These are phyloP conservation scores for Hirschioporus abietinus DNA, from an alignment of 768 basidiomycete genomes.

Conservation along the genomic window DNA sequence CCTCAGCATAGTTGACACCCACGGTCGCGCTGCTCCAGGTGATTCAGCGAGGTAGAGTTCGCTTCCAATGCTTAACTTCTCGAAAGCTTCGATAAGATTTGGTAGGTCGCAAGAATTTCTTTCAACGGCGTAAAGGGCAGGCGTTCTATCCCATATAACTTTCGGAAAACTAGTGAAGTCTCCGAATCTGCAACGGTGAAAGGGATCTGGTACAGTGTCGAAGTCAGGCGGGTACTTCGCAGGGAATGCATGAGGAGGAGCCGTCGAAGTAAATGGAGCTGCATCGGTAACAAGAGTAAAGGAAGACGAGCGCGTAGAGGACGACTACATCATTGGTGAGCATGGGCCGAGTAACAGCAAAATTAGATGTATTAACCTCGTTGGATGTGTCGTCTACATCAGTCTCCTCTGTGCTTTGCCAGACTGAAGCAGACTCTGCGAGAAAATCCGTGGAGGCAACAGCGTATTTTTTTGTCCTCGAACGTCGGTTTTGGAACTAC, in stretches of 20 bases:
- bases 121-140: no score
- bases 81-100: conserved; percentile 13
- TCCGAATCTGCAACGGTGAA: conserved; percentile 12
- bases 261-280: background rate
- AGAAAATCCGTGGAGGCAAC: no score
- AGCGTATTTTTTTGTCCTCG: conserved; percentile 28
- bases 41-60: no score
- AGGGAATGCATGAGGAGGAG: conserved; percentile 22
- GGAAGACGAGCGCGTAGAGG: conserved; percentile 12
- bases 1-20: conserved; percentile 7
- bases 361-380: no score
- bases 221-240: conserved; percentile 15
- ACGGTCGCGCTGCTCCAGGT: no score
- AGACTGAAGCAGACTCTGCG: no score
- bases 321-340: no score
- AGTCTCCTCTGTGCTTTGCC: no score
- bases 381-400: no score
- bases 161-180: conserved; percentile 2
- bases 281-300: background rate
- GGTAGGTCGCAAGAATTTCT: no score
- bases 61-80: conserved; percentile 6
- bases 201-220: conserved; percentile 14
- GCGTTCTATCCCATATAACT: conserved; percentile 12
- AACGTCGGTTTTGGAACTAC: conserved; percentile 52
- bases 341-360: no score